These are phyloP conservation scores for Zostera marina DNA, from an alignment of 116 monocot species.

Conservation along the genomic window DNA sequence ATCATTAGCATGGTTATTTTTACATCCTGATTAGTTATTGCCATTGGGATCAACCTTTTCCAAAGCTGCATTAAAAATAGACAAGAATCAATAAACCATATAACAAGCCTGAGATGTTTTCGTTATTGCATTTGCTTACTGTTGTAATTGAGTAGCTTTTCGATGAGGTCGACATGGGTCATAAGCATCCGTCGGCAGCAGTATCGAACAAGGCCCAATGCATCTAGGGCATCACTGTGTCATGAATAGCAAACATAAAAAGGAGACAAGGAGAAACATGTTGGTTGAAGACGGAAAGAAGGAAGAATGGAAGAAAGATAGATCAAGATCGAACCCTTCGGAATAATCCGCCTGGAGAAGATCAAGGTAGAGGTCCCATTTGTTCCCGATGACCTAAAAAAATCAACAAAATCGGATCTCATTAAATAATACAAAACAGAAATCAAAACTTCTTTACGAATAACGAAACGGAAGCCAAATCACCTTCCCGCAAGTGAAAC, in stretches of 20 bases:
- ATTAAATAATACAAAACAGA: background rate
- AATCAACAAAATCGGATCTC: background rate
- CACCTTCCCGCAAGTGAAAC: constrained; percentile 96
- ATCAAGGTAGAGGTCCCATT: constrained; percentile 84
- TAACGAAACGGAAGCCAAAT: too few relatives aligned
- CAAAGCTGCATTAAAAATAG: constrained; percentile 10
- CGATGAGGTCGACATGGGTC: constrained; percentile 29
- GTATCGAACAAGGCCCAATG: constrained; percentile 21
- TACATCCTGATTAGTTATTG: background rate
- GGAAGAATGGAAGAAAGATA: background rate
- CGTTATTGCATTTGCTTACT: constrained; percentile 4
- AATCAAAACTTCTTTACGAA: background rate
- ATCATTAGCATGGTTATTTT: too few relatives aligned
- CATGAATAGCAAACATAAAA: background rate
- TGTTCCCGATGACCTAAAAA: constrained; percentile 75
- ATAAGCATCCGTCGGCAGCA: constrained; percentile 30
- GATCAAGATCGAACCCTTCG: constrained; percentile 31
- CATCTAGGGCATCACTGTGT: constrained; percentile 19
- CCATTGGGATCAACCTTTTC: constrained; percentile 9
- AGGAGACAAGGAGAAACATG: background rate
- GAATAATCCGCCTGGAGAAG: constrained; percentile 90
- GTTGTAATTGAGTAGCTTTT: constrained; percentile 29
- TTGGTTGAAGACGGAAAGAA: background rate
- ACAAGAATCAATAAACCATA: background rate
- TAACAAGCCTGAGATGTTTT: background rate